Evolutionary conservation across 208 protist genomes (phyloP).

Genomic region (Trypanosoma mega): DNA sequence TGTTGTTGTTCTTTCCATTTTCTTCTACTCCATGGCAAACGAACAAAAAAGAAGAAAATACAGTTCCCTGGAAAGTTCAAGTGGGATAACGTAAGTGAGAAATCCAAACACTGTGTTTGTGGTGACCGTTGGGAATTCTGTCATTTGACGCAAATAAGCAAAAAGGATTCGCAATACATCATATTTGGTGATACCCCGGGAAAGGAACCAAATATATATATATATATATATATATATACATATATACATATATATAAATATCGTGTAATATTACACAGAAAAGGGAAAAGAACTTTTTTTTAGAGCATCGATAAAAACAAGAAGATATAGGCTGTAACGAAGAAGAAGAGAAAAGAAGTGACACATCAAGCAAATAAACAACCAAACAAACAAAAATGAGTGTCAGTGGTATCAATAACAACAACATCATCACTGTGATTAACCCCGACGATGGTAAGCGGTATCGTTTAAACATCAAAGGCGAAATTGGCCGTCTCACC

Average conservation of each 20-base stretch:
- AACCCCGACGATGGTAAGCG: conserved; percentile 55
- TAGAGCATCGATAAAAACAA: conserved; percentile 8
- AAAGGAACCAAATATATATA: too few species aligned
- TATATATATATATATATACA: too few species aligned
- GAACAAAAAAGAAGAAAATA: background rate
- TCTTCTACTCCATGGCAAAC: too few species aligned
- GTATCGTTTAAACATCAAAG: conserved; percentile 54
- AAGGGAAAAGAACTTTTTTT: too few species aligned
- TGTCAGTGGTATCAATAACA: conserved; percentile 9
- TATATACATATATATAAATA: too few species aligned
- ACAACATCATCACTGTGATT: conserved; percentile 52
- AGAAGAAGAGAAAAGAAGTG: background rate
- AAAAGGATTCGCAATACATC: too few species aligned
- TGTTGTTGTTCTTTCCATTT: conserved; percentile 2
- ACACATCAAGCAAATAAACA: background rate
- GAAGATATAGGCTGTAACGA: background rate
- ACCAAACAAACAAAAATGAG: too few species aligned
- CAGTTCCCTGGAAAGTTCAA: background rate
- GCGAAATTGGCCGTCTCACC: conserved; percentile 45
- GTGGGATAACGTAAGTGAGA: background rate
- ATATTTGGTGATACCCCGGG: too few species aligned
- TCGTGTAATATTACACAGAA: too few species aligned
- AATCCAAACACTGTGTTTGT: too few species aligned
- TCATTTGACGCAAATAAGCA: too few species aligned
- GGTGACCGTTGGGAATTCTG: too few species aligned